Percentiles rank a stretch among this genome's conserved stretches.
These are phyloP conservation scores for Leccinum angustisporum DNA, from an alignment of 1,284 basidiomycete species.

Conservation along the genomic window DNA sequence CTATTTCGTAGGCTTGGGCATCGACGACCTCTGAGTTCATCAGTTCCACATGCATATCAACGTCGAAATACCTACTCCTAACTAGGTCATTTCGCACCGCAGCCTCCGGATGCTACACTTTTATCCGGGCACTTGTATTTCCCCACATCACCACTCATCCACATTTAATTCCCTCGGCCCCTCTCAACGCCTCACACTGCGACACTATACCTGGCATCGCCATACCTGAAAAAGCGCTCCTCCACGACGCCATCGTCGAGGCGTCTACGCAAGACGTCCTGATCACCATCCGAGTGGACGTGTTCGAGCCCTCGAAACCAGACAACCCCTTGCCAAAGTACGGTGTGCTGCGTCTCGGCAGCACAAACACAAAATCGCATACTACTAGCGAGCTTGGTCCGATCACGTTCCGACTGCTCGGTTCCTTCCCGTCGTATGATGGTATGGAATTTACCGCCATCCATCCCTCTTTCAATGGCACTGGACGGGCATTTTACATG, in stretches of 20 bases:
- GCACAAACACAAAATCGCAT: not conserved
- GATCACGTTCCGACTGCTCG: not conserved
- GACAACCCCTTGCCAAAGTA: not conserved
- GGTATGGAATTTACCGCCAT: not conserved
- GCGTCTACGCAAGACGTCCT: constrained; percentile 12
- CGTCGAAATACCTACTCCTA: constrained; percentile 22
- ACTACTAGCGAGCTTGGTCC: constrained; percentile 3
- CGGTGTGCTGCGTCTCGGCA: constrained; percentile 12
- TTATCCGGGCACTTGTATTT: constrained; percentile 14
- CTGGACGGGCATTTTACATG: constrained; percentile 13
- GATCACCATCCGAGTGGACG: constrained; percentile 8
- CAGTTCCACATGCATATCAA: constrained; percentile 9
- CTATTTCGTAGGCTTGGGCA: not conserved
- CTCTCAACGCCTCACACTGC: constrained; percentile 14
- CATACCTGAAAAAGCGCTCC: constrained; percentile 6
- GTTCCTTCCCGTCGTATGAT: not conserved
- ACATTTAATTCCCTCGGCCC: not conserved
- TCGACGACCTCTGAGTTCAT: constrained; percentile 1
- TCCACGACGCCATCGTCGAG: constrained; percentile 16
- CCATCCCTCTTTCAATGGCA: constrained; percentile 18
- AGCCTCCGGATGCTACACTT: constrained; percentile 7
- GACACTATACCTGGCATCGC: constrained; percentile 4
- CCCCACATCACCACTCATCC: not conserved
- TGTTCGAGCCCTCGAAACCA: constrained; percentile 5
- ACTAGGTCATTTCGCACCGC: constrained; percentile 3